phyloP scores from a whole-genome alignment of 371 early-diverging fungal species.

The Neoconidiobolus thromboides region DNA sequence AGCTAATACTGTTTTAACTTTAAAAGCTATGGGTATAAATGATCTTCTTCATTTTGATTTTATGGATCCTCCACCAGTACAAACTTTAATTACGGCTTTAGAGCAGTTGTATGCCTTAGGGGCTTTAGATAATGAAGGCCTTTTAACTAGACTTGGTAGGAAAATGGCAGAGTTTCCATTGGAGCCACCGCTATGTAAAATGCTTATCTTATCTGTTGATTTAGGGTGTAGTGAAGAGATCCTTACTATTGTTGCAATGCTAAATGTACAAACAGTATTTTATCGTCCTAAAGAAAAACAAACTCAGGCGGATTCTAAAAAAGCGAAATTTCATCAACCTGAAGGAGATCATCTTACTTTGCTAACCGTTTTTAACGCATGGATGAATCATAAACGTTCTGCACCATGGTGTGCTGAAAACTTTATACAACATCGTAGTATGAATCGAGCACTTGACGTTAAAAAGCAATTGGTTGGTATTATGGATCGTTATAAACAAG shows the following conservation, averaged over 20 bases:
- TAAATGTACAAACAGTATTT: slow-evolving; percentile 81
- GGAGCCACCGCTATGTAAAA: slow-evolving; percentile 82
- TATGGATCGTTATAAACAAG: slow-evolving; percentile 71
- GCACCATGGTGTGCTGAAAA: slow-evolving; percentile 91
- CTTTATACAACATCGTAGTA: slow-evolving; percentile 84
- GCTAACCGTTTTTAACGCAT: slow-evolving; percentile 86
- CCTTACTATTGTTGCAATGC: slow-evolving; percentile 91
- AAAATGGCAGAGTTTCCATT: slow-evolving; percentile 97
- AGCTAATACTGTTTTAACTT: slow-evolving; percentile 34
- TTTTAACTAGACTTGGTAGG: slow-evolving; percentile 9
- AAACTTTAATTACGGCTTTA: slow-evolving; percentile 7
- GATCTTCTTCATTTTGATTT: slow-evolving; percentile 62
- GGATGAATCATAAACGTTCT: slow-evolving; percentile 71
- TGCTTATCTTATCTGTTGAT: slow-evolving; percentile 79
- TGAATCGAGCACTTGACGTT: slow-evolving; percentile 73
- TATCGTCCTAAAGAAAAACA: slow-evolving; percentile 95
- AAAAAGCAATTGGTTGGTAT: slow-evolving; percentile 89
- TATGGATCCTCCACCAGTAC: slow-evolving; percentile 20
- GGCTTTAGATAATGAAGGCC: slow-evolving; percentile 51
- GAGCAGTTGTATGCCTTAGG: slow-evolving; percentile 45
- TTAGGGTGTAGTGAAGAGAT: slow-evolving; percentile 90
- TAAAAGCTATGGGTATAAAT: slow-evolving; percentile 58
- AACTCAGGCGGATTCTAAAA: slow-evolving; percentile 79
- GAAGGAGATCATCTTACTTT: slow-evolving; percentile 96
- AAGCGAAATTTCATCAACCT: slow-evolving; percentile 92